phyloP scores from a whole-genome alignment of 176 grass and related monocot genomes.

The Stipa capillata region DNA sequence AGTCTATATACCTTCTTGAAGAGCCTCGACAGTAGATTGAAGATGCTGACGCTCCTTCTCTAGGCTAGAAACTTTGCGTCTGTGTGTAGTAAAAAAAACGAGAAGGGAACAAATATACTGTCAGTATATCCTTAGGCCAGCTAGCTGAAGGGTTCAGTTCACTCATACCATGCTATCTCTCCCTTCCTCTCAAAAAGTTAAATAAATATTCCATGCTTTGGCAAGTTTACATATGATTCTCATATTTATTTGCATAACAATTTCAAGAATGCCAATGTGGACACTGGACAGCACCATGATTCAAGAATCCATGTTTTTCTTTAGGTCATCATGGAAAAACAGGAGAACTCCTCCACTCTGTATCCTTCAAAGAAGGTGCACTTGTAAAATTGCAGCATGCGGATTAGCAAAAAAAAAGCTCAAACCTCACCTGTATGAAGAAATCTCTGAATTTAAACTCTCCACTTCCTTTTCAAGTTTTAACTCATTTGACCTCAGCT shows the following conservation, averaged over 20 bases:
- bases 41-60: conserved; percentile 95
- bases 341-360: background rate
- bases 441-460: conserved; percentile 70
- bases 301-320: background rate
- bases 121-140: background rate
- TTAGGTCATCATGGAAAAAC: background rate
- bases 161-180: too few relatives aligned
- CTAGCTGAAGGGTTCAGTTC: too few relatives aligned
- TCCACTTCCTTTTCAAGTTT: conserved; percentile 93
- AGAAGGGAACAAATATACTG: background rate
- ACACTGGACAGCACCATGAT: too few relatives aligned
- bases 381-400: background rate
- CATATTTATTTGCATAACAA: background rate
- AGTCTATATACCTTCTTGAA: conserved; percentile 74
- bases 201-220: conserved; percentile 3
- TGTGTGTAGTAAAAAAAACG: conserved; percentile 27
- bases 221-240: background rate
- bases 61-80: conserved; percentile 85
- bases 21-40: conserved; percentile 82
- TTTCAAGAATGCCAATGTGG: too few relatives aligned
- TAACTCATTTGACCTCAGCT: conserved; percentile 91
- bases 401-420: conserved; percentile 5
- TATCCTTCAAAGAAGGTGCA: background rate
- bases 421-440: conserved; percentile 59
- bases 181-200: too few relatives aligned